These are phyloP conservation scores for Agaricus subrufescens DNA, from an alignment of 768 basidiomycete genomes.

Conservation along the genomic window DNA sequence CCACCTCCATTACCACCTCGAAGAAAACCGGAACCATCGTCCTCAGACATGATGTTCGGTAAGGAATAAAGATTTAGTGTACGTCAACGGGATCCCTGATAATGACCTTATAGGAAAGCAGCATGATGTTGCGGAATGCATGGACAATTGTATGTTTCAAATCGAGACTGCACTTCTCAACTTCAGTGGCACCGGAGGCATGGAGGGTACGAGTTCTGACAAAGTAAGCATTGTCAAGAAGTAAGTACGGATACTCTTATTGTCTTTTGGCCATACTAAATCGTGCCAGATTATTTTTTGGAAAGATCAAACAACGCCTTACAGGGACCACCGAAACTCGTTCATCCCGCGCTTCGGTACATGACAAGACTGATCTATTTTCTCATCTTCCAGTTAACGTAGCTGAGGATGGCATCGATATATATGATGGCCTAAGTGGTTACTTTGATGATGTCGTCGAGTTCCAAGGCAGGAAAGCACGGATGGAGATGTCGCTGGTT, in stretches of 20 bases:
- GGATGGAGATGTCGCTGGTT: constrained; percentile 83
- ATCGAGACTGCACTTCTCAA: constrained; percentile 89
- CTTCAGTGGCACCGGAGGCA: constrained; percentile 49
- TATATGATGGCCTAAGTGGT: constrained; percentile 89
- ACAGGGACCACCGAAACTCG: constrained; percentile 30
- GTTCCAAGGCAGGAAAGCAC: constrained; percentile 79
- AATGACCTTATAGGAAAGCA: constrained; percentile 63
- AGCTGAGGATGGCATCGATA: constrained; percentile 79
- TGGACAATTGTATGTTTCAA: constrained; percentile 99
- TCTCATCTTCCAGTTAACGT: constrained; percentile 94
- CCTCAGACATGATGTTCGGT: constrained; percentile 92
- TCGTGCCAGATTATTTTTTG: constrained; percentile 66
- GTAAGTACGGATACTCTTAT: constrained; percentile 30
- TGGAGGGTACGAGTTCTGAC: constrained; percentile 41
- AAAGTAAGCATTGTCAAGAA: constrained; percentile 80
- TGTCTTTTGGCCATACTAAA: background rate
- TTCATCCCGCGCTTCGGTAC: constrained; percentile 49
- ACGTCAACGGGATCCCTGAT: constrained; percentile 12
- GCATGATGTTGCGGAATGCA: constrained; percentile 97
- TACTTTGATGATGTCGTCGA: constrained; percentile 91
- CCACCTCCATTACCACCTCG: constrained; percentile 57
- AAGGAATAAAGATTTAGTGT: constrained; percentile 14
- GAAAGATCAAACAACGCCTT: constrained; percentile 64
- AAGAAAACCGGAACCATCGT: constrained; percentile 48
- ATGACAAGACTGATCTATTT: constrained; percentile 89